phyloP scores from a whole-genome alignment of 805 yeast species.

The Saccharomycopsis sp. region DNA sequence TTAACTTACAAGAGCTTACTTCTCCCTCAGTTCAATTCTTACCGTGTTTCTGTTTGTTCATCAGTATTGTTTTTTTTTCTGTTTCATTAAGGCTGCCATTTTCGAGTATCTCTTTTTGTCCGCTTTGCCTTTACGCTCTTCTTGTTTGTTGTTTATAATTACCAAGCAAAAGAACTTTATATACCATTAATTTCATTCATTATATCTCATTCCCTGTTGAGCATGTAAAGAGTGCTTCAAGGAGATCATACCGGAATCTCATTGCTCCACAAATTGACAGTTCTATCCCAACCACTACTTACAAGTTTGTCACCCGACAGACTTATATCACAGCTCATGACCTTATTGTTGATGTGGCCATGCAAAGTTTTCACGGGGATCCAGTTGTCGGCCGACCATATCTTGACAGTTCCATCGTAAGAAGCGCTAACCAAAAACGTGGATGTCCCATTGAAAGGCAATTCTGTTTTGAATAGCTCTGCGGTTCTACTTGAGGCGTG shows the following conservation, averaged over 20 bases:
- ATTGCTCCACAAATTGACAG: slow-evolving; percentile 44
- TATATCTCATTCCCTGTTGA: not conserved
- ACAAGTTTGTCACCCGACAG: slow-evolving; percentile 36
- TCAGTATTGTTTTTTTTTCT: not conserved
- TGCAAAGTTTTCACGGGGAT: slow-evolving; percentile 39
- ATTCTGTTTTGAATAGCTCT: slow-evolving; percentile 26
- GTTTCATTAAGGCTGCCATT: not conserved
- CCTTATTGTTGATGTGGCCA: slow-evolving; percentile 52
- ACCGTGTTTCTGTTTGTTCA: not conserved
- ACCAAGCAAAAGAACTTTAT: no score
- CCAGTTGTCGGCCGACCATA: slow-evolving; percentile 72
- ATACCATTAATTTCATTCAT: not conserved
- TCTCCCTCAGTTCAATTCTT: not conserved
- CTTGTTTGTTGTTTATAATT: slow-evolving; percentile 1
- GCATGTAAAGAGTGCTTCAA: not conserved
- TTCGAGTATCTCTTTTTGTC: not conserved
- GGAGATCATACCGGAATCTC: not conserved
- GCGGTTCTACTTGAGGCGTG: slow-evolving; percentile 25
- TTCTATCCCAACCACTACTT: slow-evolving; percentile 79
- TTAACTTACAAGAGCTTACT: no score
- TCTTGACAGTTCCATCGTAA: slow-evolving; percentile 59
- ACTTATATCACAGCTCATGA: slow-evolving; percentile 59
- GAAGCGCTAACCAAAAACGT: slow-evolving; percentile 50
- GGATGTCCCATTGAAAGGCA: slow-evolving; percentile 31
- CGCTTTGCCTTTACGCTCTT: not conserved